A percentile compares a stretch with the other conserved stretches of the same genome.
These are phyloP conservation scores for Acacia pycnantha DNA, from an alignment of 331 rosid genomes.

Conservation along the genomic window DNA sequence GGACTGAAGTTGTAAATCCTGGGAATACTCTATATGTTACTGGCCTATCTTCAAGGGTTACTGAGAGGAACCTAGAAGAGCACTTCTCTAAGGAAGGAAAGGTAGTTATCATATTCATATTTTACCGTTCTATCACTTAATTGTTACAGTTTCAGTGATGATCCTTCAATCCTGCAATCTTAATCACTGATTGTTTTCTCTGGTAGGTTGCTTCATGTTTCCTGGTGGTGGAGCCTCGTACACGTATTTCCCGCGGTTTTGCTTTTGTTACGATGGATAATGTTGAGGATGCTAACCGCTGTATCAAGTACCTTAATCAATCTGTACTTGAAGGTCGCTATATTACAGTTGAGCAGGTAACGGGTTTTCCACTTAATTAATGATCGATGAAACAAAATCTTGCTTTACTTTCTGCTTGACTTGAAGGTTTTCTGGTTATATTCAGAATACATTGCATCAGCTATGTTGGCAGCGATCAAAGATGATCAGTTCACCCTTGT, in stretches of 20 bases:
- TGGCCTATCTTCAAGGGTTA: slow-evolving; percentile 87
- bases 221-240: slow-evolving; percentile 95
- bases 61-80: slow-evolving; percentile 85
- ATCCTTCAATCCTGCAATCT: slow-evolving; percentile 4
- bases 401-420: slow-evolving; percentile 60
- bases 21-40: slow-evolving; percentile 94
- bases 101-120: slow-evolving; percentile 37
- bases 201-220: slow-evolving; percentile 90
- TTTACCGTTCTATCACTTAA: neutral
- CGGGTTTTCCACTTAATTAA: slow-evolving; percentile 31
- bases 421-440: slow-evolving; percentile 89
- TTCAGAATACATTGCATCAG: slow-evolving; percentile 95
- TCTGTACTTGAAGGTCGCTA: slow-evolving; percentile 92
- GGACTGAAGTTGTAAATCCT: slow-evolving; percentile 49
- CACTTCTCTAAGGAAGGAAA: slow-evolving; percentile 95
- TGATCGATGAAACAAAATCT: slow-evolving; percentile 27
- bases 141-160: neutral
- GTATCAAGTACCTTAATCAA: slow-evolving; percentile 89
- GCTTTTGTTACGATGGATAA: slow-evolving; percentile 83
- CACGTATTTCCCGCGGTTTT: slow-evolving; percentile 93
- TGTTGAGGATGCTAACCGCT: slow-evolving; percentile 79
- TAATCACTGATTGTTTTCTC: neutral
- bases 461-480: slow-evolving; percentile 97
- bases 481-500: slow-evolving; percentile 96
- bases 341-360: slow-evolving; percentile 94